Evolutionary conservation across 352 stramenopile genomes (phyloP).

Genomic region (Phytophthora crassamura): DNA sequence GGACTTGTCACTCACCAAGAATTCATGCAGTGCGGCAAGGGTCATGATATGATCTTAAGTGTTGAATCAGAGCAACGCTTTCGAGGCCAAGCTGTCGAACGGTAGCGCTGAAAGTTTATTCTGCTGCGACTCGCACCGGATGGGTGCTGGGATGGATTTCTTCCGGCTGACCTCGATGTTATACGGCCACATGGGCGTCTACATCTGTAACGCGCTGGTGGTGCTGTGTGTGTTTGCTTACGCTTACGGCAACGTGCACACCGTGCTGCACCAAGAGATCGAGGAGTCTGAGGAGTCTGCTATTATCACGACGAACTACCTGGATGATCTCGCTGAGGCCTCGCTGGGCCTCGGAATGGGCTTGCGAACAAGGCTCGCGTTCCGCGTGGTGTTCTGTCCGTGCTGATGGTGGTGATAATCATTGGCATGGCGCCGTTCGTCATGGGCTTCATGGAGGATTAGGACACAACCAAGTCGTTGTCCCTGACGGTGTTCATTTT

Average conservation of each 20-base stretch:
- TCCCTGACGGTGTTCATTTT: conserved; percentile 76
- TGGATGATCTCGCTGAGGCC: conserved; percentile 79
- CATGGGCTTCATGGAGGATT: conserved; percentile 64
- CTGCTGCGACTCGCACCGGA: conserved; percentile 81
- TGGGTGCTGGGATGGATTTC: conserved; percentile 88
- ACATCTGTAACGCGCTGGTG: conserved; percentile 86
- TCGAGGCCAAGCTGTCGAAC: conserved; percentile 89
- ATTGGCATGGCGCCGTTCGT: conserved; percentile 66
- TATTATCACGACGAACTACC: conserved; percentile 77
- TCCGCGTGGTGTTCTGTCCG: conserved; percentile 65
- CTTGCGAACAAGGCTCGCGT: conserved; percentile 66
- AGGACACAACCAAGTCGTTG: conserved; percentile 70
- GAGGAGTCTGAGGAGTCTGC: conserved; percentile 65
- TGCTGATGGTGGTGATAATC: conserved; percentile 73
- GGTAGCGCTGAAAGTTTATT: conserved; percentile 82
- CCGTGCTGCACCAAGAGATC: conserved; percentile 79
- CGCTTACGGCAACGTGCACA: conserved; percentile 87
- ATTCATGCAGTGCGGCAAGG: conserved; percentile 91
- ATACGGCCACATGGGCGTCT: conserved; percentile 90
- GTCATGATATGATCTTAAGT: conserved; percentile 88
- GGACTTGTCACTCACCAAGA: conserved; percentile 83
- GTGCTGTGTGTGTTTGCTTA: conserved; percentile 87
- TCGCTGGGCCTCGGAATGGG: conserved; percentile 53
- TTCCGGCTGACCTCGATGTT: conserved; percentile 92
- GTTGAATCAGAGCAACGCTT: conserved; percentile 89